Evolutionary conservation across 805 yeast genomes (phyloP).

Genomic region (Metschnikowia henanensis): DNA sequence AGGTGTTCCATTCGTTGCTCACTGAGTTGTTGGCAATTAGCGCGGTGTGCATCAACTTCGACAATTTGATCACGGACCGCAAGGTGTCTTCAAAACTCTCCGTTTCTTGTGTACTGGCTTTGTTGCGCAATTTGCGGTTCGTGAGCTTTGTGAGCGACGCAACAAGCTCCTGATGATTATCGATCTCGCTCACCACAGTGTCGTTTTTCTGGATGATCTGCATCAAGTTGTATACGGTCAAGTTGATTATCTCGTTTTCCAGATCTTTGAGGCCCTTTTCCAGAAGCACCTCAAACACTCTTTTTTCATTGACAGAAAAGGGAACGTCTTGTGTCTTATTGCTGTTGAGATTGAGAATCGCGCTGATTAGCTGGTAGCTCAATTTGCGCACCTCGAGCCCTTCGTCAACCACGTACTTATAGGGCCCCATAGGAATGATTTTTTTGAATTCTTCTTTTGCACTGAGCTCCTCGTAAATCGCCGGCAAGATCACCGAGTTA

Average conservation of each 20-base stretch:
- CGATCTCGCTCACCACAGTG: conserved; percentile 29
- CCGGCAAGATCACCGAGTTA: conserved; percentile 45
- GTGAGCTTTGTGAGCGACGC: conserved; percentile 36
- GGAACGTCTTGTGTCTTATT: conserved; percentile 15
- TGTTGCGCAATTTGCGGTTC: conserved; percentile 52
- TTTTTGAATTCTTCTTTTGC: conserved; percentile 59
- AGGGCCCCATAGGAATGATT: conserved; percentile 80
- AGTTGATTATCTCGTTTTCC: conserved; percentile 56
- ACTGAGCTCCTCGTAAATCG: conserved; percentile 52
- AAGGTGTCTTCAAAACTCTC: conserved; percentile 54
- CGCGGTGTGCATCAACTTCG: conserved; percentile 22
- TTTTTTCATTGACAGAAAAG: conserved; percentile 26
- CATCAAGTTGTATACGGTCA: conserved; percentile 44
- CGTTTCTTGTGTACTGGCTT: conserved; percentile 66
- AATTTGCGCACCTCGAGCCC: conserved; percentile 73
- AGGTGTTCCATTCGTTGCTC: conserved; percentile 17
- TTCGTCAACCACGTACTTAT: conserved; percentile 77
- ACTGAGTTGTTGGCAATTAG: conserved; percentile 11
- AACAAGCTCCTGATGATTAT: conserved; percentile 31
- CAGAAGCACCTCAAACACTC: conserved; percentile 44
- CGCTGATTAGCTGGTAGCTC: conserved; percentile 66
- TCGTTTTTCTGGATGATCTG: conserved; percentile 29
- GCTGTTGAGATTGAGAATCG: conserved; percentile 41
- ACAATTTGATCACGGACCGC: conserved; percentile 31
- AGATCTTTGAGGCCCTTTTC: conserved; percentile 57